Percentiles rank a stretch among this genome's conserved stretches.
Conservation (phyloP, 2,329 filamentous ascomycete genomes). For the Fusarium sp. region DNA sequence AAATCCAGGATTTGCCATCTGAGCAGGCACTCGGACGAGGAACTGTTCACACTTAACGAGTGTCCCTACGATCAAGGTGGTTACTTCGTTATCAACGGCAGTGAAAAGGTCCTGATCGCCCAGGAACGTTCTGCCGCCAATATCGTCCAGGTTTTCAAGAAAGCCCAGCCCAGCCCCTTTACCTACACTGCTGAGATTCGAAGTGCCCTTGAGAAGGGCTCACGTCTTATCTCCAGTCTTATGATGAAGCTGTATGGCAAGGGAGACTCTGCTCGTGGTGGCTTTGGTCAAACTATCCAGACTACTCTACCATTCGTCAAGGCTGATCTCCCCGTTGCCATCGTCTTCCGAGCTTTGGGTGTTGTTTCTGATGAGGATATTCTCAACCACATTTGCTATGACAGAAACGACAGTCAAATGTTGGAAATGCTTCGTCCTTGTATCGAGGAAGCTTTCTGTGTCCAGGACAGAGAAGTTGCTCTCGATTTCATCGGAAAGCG, state of each 20-base stretch:
- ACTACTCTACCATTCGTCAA: slow-evolving; percentile 95
- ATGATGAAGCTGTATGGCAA: slow-evolving; percentile 91
- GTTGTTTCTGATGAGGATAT: slow-evolving; percentile 99
- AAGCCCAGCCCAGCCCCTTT: slow-evolving; percentile 90
- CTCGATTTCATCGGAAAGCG: slow-evolving; percentile 96
- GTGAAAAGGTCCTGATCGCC: slow-evolving; percentile 97
- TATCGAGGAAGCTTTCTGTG: slow-evolving; percentile 95
- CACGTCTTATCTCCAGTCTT: slow-evolving; percentile 91
- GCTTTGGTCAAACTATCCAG: slow-evolving; percentile 88
- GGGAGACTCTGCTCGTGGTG: slow-evolving; percentile 79
- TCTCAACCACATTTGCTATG: slow-evolving; percentile 96
- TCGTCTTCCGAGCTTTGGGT: slow-evolving; percentile 94
- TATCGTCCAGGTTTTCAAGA: slow-evolving; percentile 99
- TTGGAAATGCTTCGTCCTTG: slow-evolving; percentile 96
- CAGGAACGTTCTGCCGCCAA: slow-evolving; percentile 98
- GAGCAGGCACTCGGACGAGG: slow-evolving; percentile 83
- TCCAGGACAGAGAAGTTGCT: slow-evolving; percentile 94
- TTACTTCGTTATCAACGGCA: slow-evolving; percentile 99
- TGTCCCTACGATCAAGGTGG: slow-evolving; percentile 98
- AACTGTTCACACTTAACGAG: slow-evolving; percentile 91
- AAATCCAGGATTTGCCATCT: slow-evolving; percentile 96
- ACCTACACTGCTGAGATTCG: slow-evolving; percentile 96
- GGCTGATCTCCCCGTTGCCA: slow-evolving; percentile 89
- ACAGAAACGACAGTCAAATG: slow-evolving; percentile 95
- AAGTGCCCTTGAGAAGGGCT: slow-evolving; percentile 96